These are phyloP conservation scores for Liquidambar formosana DNA, from an alignment of 164 flowering plant species.

Conservation along the genomic window DNA sequence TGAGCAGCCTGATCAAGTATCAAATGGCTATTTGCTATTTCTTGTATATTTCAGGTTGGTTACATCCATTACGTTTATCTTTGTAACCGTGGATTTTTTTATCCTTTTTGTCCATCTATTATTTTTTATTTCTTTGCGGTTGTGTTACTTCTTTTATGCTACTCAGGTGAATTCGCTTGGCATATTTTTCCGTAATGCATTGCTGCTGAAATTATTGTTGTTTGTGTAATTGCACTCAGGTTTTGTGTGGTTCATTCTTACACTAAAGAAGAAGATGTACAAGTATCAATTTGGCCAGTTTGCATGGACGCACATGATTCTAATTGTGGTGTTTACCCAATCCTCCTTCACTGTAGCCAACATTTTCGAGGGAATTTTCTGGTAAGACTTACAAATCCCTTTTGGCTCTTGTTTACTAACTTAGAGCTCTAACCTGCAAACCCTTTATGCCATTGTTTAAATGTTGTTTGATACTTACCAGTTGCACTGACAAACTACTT, in stretches of 20 bases:
- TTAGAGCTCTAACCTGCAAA: background rate
- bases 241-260: constrained; percentile 94
- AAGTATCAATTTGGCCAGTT: constrained; percentile 98
- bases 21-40: constrained; percentile 90
- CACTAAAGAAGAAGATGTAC: constrained; percentile 96
- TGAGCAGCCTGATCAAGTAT: constrained; percentile 74
- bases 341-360: constrained; percentile 92
- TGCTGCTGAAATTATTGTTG: constrained; percentile 7
- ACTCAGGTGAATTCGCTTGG: background rate
- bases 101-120: background rate
- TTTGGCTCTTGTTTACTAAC: background rate
- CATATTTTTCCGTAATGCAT: background rate
- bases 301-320: constrained; percentile 99
- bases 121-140: background rate
- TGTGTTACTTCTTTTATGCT: background rate
- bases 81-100: too few species aligned
- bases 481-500: background rate
- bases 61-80: too few species aligned
- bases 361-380: constrained; percentile 96
- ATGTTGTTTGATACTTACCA: background rate
- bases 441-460: background rate
- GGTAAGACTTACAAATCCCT: constrained; percentile 45
- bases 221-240: constrained; percentile 43
- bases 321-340: constrained; percentile 90
- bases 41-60: constrained; percentile 83